These are phyloP conservation scores for Pythium brassicae DNA, from an alignment of 352 stramenopile species.

Conservation along the genomic window DNA sequence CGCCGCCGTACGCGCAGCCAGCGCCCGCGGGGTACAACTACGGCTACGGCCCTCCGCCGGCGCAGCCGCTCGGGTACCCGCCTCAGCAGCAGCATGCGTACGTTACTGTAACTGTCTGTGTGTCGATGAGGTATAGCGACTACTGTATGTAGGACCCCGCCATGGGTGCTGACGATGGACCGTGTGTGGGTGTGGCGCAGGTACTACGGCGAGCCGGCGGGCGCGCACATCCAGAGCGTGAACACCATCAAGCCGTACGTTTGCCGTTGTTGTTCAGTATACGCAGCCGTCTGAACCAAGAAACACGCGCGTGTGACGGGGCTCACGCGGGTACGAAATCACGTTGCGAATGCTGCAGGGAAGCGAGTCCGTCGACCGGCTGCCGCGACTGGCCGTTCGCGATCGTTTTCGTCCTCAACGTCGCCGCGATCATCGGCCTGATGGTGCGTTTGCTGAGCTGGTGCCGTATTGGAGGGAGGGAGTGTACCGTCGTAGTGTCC, in stretches of 20 bases:
- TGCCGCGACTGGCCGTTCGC: constrained; percentile 82
- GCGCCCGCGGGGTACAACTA: constrained; percentile 7
- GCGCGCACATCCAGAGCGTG: constrained; percentile 38
- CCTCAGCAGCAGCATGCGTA: constrained; percentile 17
- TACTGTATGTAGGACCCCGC: too few species aligned
- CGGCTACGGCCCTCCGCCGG: constrained; percentile 8
- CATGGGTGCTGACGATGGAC: not conserved
- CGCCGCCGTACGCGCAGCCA: constrained; percentile 25
- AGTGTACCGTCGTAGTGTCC: too few species aligned
- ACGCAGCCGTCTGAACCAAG: too few species aligned
- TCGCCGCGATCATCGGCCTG: constrained; percentile 65
- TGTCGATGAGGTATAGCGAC: too few species aligned
- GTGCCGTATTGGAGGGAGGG: not conserved
- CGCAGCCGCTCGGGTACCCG: constrained; percentile 13
- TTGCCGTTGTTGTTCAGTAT: not conserved
- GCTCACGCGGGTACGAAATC: too few species aligned
- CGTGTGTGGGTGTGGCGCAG: constrained; percentile 8
- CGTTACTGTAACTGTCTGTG: not conserved
- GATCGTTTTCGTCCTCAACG: constrained; percentile 73
- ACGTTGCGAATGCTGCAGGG: constrained; percentile 16
- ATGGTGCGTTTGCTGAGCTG: constrained; percentile 18
- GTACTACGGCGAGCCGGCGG: constrained; percentile 29
- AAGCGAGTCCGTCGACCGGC: constrained; percentile 21
- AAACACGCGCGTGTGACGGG: not conserved
- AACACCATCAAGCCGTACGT: constrained; percentile 68